Percentiles rank a stretch among this genome's conserved stretches.
Conservation (phyloP, 202 grass and related monocot genomes). For the Schoenoplectus triqueter region DNA sequence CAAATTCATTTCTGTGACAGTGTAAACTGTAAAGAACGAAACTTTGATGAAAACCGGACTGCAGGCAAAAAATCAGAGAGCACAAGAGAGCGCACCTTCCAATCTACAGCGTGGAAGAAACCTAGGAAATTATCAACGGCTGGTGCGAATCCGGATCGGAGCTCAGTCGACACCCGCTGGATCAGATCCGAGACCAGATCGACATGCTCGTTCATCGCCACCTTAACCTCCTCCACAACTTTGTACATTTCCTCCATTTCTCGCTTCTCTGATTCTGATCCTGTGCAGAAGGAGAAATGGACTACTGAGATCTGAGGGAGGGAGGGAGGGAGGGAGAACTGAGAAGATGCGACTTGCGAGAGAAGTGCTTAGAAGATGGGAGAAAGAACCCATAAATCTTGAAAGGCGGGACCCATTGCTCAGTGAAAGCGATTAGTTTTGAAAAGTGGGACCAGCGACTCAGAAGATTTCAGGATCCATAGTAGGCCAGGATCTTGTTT, state of each 20-base stretch:
- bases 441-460: slow-evolving; percentile 4
- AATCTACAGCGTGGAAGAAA: slow-evolving; percentile 94
- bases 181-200: slow-evolving; percentile 74
- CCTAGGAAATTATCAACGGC: slow-evolving; percentile 77
- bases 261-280: not conserved
- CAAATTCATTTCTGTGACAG: not conserved
- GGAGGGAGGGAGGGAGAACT: not conserved
- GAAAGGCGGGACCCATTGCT: not conserved
- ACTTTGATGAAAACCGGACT: not conserved
- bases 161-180: slow-evolving; percentile 72
- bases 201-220: slow-evolving; percentile 81
- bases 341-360: too few species aligned
- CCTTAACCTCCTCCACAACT: slow-evolving; percentile 67
- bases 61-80: not conserved
- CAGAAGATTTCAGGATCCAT: too few species aligned
- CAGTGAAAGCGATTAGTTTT: too few species aligned
- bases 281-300: slow-evolving; percentile 17
- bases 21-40: not conserved
- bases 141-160: slow-evolving; percentile 66
- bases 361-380: not conserved
- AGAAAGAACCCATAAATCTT: not conserved
- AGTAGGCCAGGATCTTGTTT: too few species aligned
- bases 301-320: slow-evolving; percentile 23
- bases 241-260: slow-evolving; percentile 41
- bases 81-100: slow-evolving; percentile 56